Evolutionary conservation across 2,329 filamentous ascomycete genomes (phyloP).

Genomic region (Ambrosiella beaveri): DNA sequence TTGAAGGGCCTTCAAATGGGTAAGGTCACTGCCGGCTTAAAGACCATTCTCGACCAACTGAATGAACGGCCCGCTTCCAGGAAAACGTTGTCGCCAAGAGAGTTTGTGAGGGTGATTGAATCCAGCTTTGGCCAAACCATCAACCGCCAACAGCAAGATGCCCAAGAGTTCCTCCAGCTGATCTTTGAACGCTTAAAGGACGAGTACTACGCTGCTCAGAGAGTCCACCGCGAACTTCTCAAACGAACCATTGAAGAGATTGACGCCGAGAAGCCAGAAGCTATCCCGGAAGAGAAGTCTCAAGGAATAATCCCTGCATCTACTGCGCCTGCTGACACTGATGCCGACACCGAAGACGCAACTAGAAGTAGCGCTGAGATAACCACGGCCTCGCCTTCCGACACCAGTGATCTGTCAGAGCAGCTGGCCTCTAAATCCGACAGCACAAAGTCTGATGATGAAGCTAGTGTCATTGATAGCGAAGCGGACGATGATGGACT

Average conservation of each 20-base stretch:
- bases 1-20: slow-evolving; percentile 57
- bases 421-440: not conserved
- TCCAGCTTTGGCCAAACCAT: slow-evolving; percentile 76
- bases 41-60: slow-evolving; percentile 78
- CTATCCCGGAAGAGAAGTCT: slow-evolving; percentile 13
- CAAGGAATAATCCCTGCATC: slow-evolving; percentile 12
- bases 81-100: slow-evolving; percentile 80
- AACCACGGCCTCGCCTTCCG: no score
- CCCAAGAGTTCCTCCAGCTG: slow-evolving; percentile 91
- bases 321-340: not conserved
- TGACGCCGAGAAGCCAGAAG: slow-evolving; percentile 5
- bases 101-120: slow-evolving; percentile 71
- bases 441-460: not conserved
- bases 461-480: not conserved
- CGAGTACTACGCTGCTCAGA: slow-evolving; percentile 74
- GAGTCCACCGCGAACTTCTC: slow-evolving; percentile 29
- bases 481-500: not conserved
- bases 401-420: not conserved
- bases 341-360: no score
- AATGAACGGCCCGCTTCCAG: slow-evolving; percentile 88
- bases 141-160: slow-evolving; percentile 89
- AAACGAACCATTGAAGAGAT: slow-evolving; percentile 3
- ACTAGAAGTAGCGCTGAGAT: no score
- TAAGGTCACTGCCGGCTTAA: slow-evolving; percentile 69
- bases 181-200: slow-evolving; percentile 83